These are phyloP conservation scores for Claviceps sp. DNA, from an alignment of 2,329 filamentous ascomycete species.

Conservation along the genomic window DNA sequence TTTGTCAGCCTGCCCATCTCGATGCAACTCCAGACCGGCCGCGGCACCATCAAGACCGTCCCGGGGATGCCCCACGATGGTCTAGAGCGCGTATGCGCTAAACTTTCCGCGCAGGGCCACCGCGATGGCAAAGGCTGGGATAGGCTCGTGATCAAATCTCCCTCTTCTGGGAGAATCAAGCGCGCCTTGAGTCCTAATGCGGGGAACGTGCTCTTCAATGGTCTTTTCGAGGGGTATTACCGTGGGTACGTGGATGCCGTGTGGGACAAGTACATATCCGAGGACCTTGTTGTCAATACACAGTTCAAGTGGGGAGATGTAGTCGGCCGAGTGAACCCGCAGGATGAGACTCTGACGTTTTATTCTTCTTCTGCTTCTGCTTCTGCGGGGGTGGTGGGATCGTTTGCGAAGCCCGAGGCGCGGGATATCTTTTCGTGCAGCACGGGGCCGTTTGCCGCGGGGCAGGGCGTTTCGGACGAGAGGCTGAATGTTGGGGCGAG, in stretches of 20 bases:
- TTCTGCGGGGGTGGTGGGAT: slow-evolving; percentile 19
- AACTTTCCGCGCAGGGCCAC: slow-evolving; percentile 30
- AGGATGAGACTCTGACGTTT: slow-evolving; percentile 26
- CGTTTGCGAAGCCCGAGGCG: slow-evolving; percentile 34
- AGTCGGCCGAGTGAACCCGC: slow-evolving; percentile 24
- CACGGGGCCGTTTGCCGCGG: slow-evolving; percentile 41
- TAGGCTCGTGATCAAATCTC: slow-evolving; percentile 31
- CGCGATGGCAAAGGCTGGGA: slow-evolving; percentile 38
- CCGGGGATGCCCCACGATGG: slow-evolving; percentile 34
- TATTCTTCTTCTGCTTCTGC: too few relatives aligned
- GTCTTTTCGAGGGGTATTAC: slow-evolving; percentile 38
- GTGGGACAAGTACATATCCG: slow-evolving; percentile 33
- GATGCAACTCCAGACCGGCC: slow-evolving; percentile 35
- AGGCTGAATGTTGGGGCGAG: slow-evolving; percentile 55
- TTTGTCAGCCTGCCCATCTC: slow-evolving; percentile 56
- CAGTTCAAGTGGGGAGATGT: slow-evolving; percentile 38
- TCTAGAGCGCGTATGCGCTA: slow-evolving; percentile 29
- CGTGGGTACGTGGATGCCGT: slow-evolving; percentile 35
- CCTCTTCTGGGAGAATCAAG: slow-evolving; percentile 26
- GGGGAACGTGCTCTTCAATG: slow-evolving; percentile 28
- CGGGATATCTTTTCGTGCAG: slow-evolving; percentile 39
- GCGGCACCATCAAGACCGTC: slow-evolving; percentile 31
- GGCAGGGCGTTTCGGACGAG: slow-evolving; percentile 26
- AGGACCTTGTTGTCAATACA: slow-evolving; percentile 37
- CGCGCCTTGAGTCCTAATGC: slow-evolving; percentile 41